phyloP scores from a whole-genome alignment of 495 filamentous ascomycete genomes.

The Aspergillus olivimuriae region DNA sequence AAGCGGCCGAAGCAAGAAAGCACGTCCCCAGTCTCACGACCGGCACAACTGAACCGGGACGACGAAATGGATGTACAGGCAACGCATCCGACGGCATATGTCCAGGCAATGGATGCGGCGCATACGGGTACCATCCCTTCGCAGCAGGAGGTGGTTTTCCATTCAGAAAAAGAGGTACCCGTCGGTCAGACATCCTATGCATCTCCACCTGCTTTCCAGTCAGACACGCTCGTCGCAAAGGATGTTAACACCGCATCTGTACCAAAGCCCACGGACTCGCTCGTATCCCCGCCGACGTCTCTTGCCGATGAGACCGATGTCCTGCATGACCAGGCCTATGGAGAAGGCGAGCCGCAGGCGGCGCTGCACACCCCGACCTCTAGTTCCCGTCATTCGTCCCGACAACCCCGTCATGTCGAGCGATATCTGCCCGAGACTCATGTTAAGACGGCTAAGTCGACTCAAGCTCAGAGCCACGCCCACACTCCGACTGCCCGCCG shows the following conservation, averaged over 20 bases:
- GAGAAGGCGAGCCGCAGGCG: conserved; percentile 29
- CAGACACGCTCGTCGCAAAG: conserved; percentile 27
- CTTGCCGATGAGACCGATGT: conserved; percentile 42
- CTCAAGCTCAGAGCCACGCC: too few species aligned
- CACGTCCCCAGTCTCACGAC: conserved; percentile 25
- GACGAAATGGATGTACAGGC: conserved; percentile 10
- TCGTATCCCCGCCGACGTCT: conserved; percentile 49
- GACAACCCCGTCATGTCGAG: conserved; percentile 42
- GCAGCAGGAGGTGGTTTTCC: conserved; percentile 10
- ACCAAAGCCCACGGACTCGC: conserved; percentile 32
- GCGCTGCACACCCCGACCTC: conserved; percentile 40
- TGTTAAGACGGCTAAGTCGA: conserved; percentile 24
- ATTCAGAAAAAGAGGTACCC: conserved; percentile 14
- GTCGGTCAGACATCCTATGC: conserved; percentile 28
- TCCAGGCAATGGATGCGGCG: conserved; percentile 1
- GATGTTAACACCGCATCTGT: conserved; percentile 25
- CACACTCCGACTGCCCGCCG: conserved; percentile 17
- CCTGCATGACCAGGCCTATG: conserved; percentile 28
- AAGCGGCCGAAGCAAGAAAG: conserved; percentile 40
- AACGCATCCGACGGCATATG: conserved; percentile 5
- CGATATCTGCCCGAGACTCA: conserved; percentile 37
- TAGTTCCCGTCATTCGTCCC: conserved; percentile 44
- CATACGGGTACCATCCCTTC: conserved; percentile 9
- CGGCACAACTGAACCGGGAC: conserved; percentile 15
- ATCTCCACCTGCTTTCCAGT: conserved; percentile 33